A percentile compares a stretch with the other conserved stretches of the same genome.
phyloP scores from a whole-genome alignment of 805 yeast genomes.

The Suhomyces prunicola region DNA sequence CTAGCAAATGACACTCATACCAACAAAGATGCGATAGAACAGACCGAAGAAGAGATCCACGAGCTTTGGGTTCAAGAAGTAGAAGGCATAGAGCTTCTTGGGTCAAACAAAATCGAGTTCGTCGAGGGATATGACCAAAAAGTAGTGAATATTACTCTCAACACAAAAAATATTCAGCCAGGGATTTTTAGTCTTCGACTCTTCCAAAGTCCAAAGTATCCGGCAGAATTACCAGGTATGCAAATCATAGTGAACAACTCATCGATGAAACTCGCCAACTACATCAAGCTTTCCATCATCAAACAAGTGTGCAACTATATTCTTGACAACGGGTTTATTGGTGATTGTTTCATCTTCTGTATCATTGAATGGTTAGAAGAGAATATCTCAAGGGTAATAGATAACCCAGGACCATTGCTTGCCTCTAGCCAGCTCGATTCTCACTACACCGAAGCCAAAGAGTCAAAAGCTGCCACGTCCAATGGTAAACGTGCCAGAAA shows the following conservation, averaged over 20 bases:
- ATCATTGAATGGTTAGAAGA: slow-evolving; percentile 79
- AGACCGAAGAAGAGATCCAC: slow-evolving; percentile 17
- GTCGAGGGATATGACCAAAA: slow-evolving; percentile 20
- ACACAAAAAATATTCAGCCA: slow-evolving; percentile 15
- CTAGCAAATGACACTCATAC: slow-evolving; percentile 1
- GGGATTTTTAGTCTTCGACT: slow-evolving; percentile 22
- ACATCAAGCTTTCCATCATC: slow-evolving; percentile 59
- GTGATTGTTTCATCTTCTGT: slow-evolving; percentile 66
- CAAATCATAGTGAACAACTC: slow-evolving; percentile 41
- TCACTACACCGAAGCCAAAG: not conserved
- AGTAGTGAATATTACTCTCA: slow-evolving; percentile 31
- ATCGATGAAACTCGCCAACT: slow-evolving; percentile 60
- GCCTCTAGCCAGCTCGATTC: not conserved
- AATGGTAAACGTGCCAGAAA: not conserved
- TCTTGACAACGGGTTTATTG: slow-evolving; percentile 45
- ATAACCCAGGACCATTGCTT: slow-evolving; percentile 70
- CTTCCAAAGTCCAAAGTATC: slow-evolving; percentile 47
- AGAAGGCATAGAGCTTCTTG: slow-evolving; percentile 62
- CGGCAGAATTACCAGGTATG: slow-evolving; percentile 67
- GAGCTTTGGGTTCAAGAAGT: slow-evolving; percentile 73
- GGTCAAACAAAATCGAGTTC: slow-evolving; percentile 41
- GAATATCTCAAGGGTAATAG: slow-evolving; percentile 53
- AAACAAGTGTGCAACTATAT: slow-evolving; percentile 46
- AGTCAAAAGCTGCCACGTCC: not conserved
- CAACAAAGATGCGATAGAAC: not conserved